phyloP scores from a whole-genome alignment of 768 basidiomycete species.

The Cystofilobasidium capitatum region DNA sequence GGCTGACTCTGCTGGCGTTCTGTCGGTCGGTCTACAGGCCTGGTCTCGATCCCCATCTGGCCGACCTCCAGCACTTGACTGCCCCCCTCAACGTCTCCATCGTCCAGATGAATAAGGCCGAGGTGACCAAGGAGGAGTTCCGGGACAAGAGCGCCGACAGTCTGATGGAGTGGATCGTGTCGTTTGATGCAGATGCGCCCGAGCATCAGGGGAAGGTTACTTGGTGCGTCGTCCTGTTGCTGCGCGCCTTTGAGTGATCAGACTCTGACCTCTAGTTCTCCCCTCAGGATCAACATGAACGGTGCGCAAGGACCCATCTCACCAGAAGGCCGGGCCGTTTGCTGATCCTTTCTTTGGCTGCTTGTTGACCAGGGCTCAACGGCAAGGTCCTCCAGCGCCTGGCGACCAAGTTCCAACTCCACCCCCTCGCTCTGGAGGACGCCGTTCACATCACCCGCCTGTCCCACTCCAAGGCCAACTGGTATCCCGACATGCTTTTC shows the following conservation, averaged over 20 bases:
- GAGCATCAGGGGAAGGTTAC: conserved; percentile 7
- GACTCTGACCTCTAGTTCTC: background rate
- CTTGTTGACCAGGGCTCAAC: conserved; percentile 7
- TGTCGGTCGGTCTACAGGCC: background rate
- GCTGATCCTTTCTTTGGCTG: background rate
- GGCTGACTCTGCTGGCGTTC: no score
- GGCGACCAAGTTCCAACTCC: conserved; percentile 6
- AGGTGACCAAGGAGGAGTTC: conserved; percentile 5
- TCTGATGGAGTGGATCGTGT: background rate
- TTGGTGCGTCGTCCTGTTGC: background rate
- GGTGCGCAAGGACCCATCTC: no score
- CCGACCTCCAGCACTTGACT: background rate
- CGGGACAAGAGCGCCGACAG: background rate
- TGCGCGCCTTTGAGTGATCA: background rate
- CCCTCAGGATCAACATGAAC: background rate
- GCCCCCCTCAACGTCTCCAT: conserved; percentile 2
- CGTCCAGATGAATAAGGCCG: background rate
- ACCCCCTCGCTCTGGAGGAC: conserved; percentile 17
- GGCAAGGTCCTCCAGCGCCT: background rate
- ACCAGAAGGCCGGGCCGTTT: background rate
- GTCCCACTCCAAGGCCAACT: conserved; percentile 1
- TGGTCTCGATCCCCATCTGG: background rate
- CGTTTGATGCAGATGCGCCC: background rate
- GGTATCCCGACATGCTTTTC: conserved; percentile 12
- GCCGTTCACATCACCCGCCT: conserved; percentile 2